phyloP scores from a whole-genome alignment of 2,329 filamentous ascomycete species.

The Graphilbum ipis-grandicollis region DNA sequence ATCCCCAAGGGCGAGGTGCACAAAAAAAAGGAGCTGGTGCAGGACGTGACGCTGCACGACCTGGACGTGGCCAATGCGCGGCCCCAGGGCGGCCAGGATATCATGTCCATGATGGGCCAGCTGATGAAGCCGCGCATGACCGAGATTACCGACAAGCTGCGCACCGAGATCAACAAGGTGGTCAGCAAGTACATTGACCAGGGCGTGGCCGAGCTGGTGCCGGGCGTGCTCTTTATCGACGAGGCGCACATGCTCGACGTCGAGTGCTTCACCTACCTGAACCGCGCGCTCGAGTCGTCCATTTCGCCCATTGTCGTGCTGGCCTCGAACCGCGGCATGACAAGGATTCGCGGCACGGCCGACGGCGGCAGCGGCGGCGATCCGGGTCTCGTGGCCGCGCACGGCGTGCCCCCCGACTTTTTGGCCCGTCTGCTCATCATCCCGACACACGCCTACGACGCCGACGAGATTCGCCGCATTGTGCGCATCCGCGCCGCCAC shows the following conservation, averaged over 20 bases:
- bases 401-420: slow-evolving; percentile 89
- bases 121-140: slow-evolving; percentile 99
- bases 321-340: slow-evolving; percentile 89
- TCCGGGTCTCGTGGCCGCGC: slow-evolving; percentile 69
- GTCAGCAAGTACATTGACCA: slow-evolving; percentile 98
- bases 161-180: slow-evolving; percentile 95
- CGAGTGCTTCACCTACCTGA: slow-evolving; percentile 97
- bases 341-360: slow-evolving; percentile 67
- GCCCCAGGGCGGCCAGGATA: slow-evolving; percentile 93
- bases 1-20: slow-evolving; percentile 98
- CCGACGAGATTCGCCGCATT: slow-evolving; percentile 83
- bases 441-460: slow-evolving; percentile 77
- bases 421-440: slow-evolving; percentile 88
- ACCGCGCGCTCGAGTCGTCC: slow-evolving; percentile 86
- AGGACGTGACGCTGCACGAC: slow-evolving; percentile 94
- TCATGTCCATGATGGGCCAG: slow-evolving; percentile 99
- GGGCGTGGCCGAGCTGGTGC: slow-evolving; percentile 93
- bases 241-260: slow-evolving; percentile 99
- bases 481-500: slow-evolving; percentile 69
- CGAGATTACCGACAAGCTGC: slow-evolving; percentile 94
- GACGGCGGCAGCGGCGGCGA: slow-evolving; percentile 19
- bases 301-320: slow-evolving; percentile 96
- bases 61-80: slow-evolving; percentile 89
- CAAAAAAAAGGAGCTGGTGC: slow-evolving; percentile 99
- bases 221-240: slow-evolving; percentile 94